A percentile compares a stretch with the other conserved stretches of the same genome.
Evolutionary conservation across 192 early-diverging fungal genomes (phyloP).

Genomic region (Backusella parvicylindrica): DNA sequence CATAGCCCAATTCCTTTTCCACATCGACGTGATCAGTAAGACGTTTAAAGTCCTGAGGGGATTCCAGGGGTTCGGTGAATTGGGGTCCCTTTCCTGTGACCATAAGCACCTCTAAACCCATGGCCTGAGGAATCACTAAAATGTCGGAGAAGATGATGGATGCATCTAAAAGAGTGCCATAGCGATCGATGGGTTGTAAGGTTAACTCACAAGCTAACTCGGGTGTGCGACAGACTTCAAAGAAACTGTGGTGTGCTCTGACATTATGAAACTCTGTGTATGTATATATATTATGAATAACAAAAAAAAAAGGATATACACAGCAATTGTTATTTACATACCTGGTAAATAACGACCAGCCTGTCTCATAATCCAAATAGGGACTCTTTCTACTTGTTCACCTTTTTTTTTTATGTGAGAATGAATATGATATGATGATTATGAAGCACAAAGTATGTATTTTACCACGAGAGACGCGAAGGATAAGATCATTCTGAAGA

Average conservation of each 20-base stretch:
- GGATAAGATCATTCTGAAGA: constrained; percentile 89
- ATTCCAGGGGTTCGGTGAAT: constrained; percentile 79
- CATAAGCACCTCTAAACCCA: constrained; percentile 96
- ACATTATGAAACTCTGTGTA: constrained; percentile 87
- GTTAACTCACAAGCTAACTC: constrained; percentile 93
- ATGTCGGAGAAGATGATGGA: constrained; percentile 99
- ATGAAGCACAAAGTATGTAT: neutral
- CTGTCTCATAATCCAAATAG: constrained; percentile 99
- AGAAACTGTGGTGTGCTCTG: constrained; percentile 87
- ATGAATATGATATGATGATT: neutral
- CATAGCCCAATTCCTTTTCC: constrained; percentile 76
- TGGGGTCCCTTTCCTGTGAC: constrained; percentile 84
- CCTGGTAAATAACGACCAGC: constrained; percentile 95
- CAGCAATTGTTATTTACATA: constrained; percentile 41
- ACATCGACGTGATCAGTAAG: constrained; percentile 67
- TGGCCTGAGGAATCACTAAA: constrained; percentile 93
- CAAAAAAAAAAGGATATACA: too few species aligned
- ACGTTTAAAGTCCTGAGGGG: constrained; percentile 67
- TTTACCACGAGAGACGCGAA: constrained; percentile 79
- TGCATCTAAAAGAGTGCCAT: constrained; percentile 84
- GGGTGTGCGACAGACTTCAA: constrained; percentile 91
- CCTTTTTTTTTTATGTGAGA: constrained; percentile 27
- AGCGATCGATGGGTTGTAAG: constrained; percentile 94
- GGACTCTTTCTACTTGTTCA: constrained; percentile 68
- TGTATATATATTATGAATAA: too few species aligned